A percentile compares a stretch with the other conserved stretches of the same genome.
These are phyloP conservation scores for Trypanosoma mega DNA, from an alignment of 208 protist species.

Conservation along the genomic window DNA sequence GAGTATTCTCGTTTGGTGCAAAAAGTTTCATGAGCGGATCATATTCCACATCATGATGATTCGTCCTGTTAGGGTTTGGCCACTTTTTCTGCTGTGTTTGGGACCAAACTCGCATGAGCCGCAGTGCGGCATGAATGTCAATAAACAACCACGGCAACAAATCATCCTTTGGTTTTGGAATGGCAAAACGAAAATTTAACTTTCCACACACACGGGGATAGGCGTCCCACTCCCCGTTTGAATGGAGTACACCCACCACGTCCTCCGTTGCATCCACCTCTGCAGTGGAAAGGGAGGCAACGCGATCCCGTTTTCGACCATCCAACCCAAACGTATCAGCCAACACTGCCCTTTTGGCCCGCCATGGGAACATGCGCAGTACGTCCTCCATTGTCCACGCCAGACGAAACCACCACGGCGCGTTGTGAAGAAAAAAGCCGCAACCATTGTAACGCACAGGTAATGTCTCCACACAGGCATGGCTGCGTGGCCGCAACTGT, in stretches of 20 bases:
- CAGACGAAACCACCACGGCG: conserved; percentile 14
- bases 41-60: background rate
- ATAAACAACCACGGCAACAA: conserved; percentile 18
- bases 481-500: conserved; percentile 4
- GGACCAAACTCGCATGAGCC: conserved; percentile 15
- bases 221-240: conserved; percentile 7
- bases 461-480: conserved; percentile 1
- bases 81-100: background rate
- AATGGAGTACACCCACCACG: conserved; percentile 3
- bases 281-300: background rate
- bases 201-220: background rate
- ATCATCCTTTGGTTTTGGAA: background rate
- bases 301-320: background rate
- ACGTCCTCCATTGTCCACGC: background rate
- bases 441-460: conserved; percentile 16
- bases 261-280: background rate
- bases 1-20: background rate
- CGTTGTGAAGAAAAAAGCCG: conserved; percentile 26
- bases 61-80: background rate
- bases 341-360: background rate
- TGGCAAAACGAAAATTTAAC: conserved; percentile 19
- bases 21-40: background rate
- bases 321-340: background rate
- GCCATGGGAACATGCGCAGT: conserved; percentile 8
- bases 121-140: conserved; percentile 23